A percentile compares a stretch with the other conserved stretches of the same genome.
phyloP scores from a whole-genome alignment of 2,329 filamentous ascomycete species.

The Calonectria montana region DNA sequence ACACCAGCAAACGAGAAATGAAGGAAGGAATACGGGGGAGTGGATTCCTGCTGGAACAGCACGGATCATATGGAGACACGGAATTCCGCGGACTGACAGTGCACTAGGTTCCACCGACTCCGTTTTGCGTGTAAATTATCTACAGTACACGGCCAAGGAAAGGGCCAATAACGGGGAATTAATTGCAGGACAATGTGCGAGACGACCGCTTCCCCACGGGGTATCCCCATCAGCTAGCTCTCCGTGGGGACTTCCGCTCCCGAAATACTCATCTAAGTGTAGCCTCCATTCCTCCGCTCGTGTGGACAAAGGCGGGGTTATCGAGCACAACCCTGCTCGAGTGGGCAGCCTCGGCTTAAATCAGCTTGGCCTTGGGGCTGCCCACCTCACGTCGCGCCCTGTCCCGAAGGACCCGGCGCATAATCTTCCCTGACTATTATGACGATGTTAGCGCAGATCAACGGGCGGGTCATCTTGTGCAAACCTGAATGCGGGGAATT shows the following conservation, averaged over 20 bases:
- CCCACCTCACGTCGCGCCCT: not conserved
- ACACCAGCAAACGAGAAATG: not conserved
- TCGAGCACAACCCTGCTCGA: no score
- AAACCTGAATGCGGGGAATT: constrained; percentile 12
- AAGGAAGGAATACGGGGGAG: not conserved
- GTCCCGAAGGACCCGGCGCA: constrained; percentile 10
- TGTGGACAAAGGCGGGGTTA: not conserved
- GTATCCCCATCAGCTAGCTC: not conserved
- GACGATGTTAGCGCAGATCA: not conserved
- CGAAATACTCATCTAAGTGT: not conserved
- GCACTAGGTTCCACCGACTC: not conserved
- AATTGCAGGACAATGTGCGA: not conserved
- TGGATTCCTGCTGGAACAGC: not conserved
- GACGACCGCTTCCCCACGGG: not conserved
- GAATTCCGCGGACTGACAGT: not conserved
- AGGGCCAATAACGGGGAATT: not conserved
- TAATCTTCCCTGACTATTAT: constrained; percentile 9
- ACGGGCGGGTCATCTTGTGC: not conserved
- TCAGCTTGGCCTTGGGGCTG: not conserved
- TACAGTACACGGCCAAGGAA: not conserved
- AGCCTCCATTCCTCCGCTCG: not conserved
- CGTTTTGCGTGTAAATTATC: not conserved
- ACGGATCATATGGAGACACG: not conserved
- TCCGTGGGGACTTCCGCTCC: not conserved
- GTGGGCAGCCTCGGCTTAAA: not conserved